Conservation (phyloP, 768 basidiomycete genomes). For the Russula sp. region DNA sequence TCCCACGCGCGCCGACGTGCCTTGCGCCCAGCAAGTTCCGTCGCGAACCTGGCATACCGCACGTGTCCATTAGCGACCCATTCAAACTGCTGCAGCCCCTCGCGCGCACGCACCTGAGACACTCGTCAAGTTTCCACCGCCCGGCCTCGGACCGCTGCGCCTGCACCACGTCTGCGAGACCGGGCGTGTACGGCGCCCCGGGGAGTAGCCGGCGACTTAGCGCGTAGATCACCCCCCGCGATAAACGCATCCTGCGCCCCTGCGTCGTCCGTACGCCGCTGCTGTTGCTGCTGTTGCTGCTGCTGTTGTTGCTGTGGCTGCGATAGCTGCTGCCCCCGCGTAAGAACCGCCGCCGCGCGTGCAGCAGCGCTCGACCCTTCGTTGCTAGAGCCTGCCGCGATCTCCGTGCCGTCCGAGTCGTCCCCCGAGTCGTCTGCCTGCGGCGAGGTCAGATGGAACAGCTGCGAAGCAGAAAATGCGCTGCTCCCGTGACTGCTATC, state of each 20-base stretch:
- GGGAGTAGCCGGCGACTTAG: constrained; percentile 66
- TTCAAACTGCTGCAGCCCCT: too few species aligned
- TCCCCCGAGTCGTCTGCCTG: constrained; percentile 56
- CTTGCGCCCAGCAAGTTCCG: constrained; percentile 74
- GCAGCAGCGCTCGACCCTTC: constrained; percentile 24
- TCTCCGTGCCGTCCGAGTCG: constrained; percentile 33
- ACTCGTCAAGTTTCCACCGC: constrained; percentile 78
- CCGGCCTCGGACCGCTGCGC: constrained; percentile 33
- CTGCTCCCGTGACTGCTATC: constrained; percentile 48
- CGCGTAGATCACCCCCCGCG: constrained; percentile 83
- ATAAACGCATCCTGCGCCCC: constrained; percentile 79
- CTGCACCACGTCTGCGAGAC: constrained; percentile 28
- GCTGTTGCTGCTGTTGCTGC: neutral
- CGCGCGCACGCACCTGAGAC: constrained; percentile 49
- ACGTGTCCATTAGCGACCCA: neutral
- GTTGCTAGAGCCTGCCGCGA: constrained; percentile 30
- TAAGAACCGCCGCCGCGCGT: neutral
- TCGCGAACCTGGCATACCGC: constrained; percentile 56
- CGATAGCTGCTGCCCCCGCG: neutral
- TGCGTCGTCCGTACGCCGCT: constrained; percentile 51
- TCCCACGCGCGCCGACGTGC: constrained; percentile 57
- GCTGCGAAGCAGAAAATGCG: constrained; percentile 39
- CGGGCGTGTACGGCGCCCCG: constrained; percentile 70
- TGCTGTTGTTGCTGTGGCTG: neutral
- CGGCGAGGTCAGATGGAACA: constrained; percentile 22